Evolutionary conservation across 2,329 filamentous ascomycete species (phyloP), one percentile per base, ranked within the genome.

Genomic region (Pseudocercospora musae): DNA sequence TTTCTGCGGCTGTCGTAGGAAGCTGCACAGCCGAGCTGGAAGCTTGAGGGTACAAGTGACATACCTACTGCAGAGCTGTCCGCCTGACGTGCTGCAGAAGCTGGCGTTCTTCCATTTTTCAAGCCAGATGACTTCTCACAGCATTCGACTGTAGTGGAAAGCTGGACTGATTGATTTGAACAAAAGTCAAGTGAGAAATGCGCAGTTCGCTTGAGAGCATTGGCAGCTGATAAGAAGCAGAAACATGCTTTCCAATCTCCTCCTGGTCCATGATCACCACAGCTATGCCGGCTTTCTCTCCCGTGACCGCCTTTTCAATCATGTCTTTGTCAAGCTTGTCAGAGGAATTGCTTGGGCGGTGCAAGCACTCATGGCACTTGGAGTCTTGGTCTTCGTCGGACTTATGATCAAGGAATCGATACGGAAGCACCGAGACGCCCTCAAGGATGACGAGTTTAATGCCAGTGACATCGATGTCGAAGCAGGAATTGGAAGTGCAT

Each of bases 341-440:
- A 31, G 53, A 13, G 20, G 33, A 31, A 27, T 25, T 10, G 53
- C 53, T 9, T 56, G 31, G 20, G 20, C 37, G 8, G 31, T 56
- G 6, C 31, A 44, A 11, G 53, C 27, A 11, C 31, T 40, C 20
- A 42, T 56, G 31, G 31, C 31, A 2, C n/a, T 56, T 8, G 31
- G 31, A 11, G 31, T 56, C n/a, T 10, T 40, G 31, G 10, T 42
- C 13, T 56, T 56, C 31, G 29, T 27, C 20, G 27, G 21, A 15
- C 18, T 56, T 10, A 56, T 56, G 53, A 23, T 56, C 33, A 40
- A 27, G 21, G 53, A 56, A 42, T 56, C 53, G 18, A 44, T 56
- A 23, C 53, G 31, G 13, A 23, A 27, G 20, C 53, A 20, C 13
- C 18, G 21, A 20, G 31, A 56, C 7, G 31, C 31, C 6, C 31